Evolutionary conservation across 208 protist species (phyloP), one percentile per base, ranked within the genome.

Genomic region (Leishmania braziliensis): DNA sequence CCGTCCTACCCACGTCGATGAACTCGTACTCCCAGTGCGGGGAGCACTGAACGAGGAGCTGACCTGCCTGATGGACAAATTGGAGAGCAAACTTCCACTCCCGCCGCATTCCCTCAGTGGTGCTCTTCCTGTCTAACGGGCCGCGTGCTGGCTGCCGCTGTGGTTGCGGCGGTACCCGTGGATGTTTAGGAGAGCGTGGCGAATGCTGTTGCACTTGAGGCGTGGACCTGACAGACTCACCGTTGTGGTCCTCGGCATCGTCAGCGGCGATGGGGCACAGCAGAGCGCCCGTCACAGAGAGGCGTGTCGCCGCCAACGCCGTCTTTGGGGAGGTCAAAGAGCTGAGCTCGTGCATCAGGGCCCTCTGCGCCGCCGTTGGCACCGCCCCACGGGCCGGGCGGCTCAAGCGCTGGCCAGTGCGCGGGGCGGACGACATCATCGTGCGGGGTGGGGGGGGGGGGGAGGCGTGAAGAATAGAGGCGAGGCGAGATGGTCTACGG

Each of bases 21-120:
- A 97, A 97, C 51, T 81, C 85, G 70, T 81, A 88, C 80, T 95
- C 88, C 95, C 95, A 98, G 74, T 93, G 86, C 23, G 93, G 95
- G 5, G 88, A 87, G 78, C 91, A 91, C 74, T 91, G 91, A 58
- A 98, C 80, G 33, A 88, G 53, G 65, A 95, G 78, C 50, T 94
- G 91, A 5, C 92, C 95, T 6, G 88, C 87, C 75, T 92, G 77
- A 76, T 96, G 92, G 8, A 82, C 86, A 72, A 96, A 95, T 20
- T 82, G 89, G 12, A 96, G 86, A 5, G 89, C 84, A 69, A 98
- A 98, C 75, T 95, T 94, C 93, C 95, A 98, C 84, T 98, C 93
- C 33, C 95, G 92, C 16, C 93, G 91, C 93, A 98, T 98, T 46
- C 92, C 93, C 43, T 89, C 90, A 36, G 84, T 36, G 66, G 48